These are phyloP conservation scores for Rosellinia necatrix DNA, from an alignment of 2,329 filamentous ascomycete species.

Conservation along the genomic window DNA sequence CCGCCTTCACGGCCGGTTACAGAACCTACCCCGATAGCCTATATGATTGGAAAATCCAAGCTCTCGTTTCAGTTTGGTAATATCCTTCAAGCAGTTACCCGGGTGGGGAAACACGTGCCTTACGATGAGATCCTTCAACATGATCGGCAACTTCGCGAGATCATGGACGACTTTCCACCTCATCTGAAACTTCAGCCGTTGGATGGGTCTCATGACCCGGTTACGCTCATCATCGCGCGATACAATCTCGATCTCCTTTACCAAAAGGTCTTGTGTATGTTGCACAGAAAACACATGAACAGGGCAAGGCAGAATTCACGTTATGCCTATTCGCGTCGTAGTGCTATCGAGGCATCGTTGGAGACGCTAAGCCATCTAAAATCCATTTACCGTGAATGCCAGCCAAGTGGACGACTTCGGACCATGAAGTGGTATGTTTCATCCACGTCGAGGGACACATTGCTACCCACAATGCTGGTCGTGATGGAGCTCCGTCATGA, in stretches of 20 bases:
- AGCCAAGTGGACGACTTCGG: slow-evolving; percentile 71
- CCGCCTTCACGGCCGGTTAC: slow-evolving; percentile 69
- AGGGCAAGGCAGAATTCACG: slow-evolving; percentile 77
- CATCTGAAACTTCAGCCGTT: slow-evolving; percentile 77
- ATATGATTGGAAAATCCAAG: slow-evolving; percentile 75
- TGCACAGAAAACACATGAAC: slow-evolving; percentile 87
- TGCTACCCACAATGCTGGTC: slow-evolving; percentile 83
- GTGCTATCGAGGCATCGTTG: slow-evolving; percentile 85
- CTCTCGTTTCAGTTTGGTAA: slow-evolving; percentile 71
- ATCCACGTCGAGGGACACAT: slow-evolving; percentile 80
- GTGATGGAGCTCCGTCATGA: slow-evolving; percentile 81
- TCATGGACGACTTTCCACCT: slow-evolving; percentile 72
- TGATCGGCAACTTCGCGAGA: slow-evolving; percentile 64
- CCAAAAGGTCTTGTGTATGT: slow-evolving; percentile 84
- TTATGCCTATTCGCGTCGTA: slow-evolving; percentile 81
- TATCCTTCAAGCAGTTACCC: slow-evolving; percentile 69
- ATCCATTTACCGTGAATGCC: slow-evolving; percentile 75
- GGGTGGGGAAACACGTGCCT: slow-evolving; percentile 57
- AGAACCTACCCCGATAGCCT: slow-evolving; percentile 77
- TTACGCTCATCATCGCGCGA: slow-evolving; percentile 83
- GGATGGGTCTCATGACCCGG: slow-evolving; percentile 77
- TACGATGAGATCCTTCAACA: slow-evolving; percentile 70
- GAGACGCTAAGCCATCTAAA: slow-evolving; percentile 78
- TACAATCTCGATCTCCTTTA: slow-evolving; percentile 85
- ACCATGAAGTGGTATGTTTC: slow-evolving; percentile 79